These are phyloP conservation scores for Aspergillus wentii DNA, from an alignment of 495 filamentous ascomycete genomes.

Conservation along the genomic window DNA sequence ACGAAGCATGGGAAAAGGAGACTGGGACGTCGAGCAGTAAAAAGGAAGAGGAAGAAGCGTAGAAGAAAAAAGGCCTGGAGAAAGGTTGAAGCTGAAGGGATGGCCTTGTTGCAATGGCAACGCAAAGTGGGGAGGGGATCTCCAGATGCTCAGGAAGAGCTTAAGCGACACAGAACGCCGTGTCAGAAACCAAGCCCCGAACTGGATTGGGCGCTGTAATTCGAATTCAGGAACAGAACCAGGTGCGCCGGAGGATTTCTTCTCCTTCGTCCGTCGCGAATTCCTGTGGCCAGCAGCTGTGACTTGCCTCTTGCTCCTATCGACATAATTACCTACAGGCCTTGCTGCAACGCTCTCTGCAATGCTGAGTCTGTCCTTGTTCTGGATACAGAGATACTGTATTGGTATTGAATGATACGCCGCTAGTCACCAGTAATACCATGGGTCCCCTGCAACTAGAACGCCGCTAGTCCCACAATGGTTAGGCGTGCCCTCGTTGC, in stretches of 20 bases:
- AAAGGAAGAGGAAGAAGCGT: slow-evolving; percentile 14
- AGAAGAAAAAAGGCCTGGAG: slow-evolving; percentile 21
- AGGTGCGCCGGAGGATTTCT: no score
- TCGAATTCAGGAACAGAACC: no score
- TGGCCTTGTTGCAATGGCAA: slow-evolving; percentile 50
- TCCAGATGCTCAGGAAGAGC: slow-evolving; percentile 29
- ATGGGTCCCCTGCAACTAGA: background rate
- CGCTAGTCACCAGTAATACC: slow-evolving; percentile 4
- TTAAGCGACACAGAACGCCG: slow-evolving; percentile 21
- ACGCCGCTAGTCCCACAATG: background rate
- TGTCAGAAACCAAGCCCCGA: slow-evolving; percentile 11
- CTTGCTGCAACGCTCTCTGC: no score
- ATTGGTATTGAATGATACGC: slow-evolving; percentile 4
- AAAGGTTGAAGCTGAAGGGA: slow-evolving; percentile 48
- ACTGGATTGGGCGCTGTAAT: slow-evolving; percentile 12
- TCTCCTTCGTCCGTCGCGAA: no score
- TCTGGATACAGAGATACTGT: background rate
- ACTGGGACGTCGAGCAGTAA: slow-evolving; percentile 10
- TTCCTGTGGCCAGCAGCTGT: no score
- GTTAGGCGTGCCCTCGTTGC: slow-evolving; percentile 30
- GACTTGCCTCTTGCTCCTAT: no score
- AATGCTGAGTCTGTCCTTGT: background rate
- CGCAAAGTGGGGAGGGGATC: slow-evolving; percentile 44
- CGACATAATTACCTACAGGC: no score
- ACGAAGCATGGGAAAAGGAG: slow-evolving; percentile 11